Conservation (phyloP, 2,329 filamentous ascomycete genomes). For the Colletotrichum lindemuthianum region DNA sequence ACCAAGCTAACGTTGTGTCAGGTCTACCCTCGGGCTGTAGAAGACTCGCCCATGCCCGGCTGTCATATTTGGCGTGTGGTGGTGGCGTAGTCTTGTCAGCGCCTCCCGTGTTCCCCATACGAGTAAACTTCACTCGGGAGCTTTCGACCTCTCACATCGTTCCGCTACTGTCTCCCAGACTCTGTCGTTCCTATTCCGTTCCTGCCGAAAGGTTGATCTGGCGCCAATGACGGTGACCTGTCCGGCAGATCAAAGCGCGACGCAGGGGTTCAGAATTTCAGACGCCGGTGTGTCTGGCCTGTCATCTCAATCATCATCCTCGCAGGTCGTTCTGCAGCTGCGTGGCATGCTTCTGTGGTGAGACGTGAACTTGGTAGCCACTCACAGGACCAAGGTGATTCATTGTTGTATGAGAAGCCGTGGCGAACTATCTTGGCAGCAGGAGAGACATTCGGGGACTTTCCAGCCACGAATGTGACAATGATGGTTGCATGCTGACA, state of each 20-base stretch:
- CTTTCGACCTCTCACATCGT: too few relatives aligned
- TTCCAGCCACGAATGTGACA: too few relatives aligned
- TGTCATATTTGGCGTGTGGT: too few relatives aligned
- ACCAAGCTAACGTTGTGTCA: constrained; percentile 13
- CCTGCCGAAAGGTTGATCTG: constrained; percentile 1
- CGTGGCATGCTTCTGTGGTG: background rate
- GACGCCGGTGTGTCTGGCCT: constrained; percentile 7
- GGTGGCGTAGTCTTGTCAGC: constrained; percentile 15
- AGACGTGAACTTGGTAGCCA: too few relatives aligned
- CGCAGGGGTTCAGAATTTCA: constrained; percentile 22
- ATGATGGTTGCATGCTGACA: too few relatives aligned
- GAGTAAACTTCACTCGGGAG: too few relatives aligned
- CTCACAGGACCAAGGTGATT: too few relatives aligned
- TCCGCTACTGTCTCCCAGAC: background rate
- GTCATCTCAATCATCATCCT: constrained; percentile 16
- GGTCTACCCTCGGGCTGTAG: too few relatives aligned
- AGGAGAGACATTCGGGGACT: too few relatives aligned
- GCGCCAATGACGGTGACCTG: constrained; percentile 2
- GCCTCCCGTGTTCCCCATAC: background rate
- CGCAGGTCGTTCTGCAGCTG: background rate
- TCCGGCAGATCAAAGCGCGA: constrained; percentile 16
- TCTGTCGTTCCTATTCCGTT: constrained; percentile 5
- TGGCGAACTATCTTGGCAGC: too few relatives aligned
- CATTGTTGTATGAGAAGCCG: too few relatives aligned
- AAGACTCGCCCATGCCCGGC: too few relatives aligned